These are phyloP conservation scores for Pueraria montana DNA, from an alignment of 306 rosid genomes.

Conservation along the genomic window DNA sequence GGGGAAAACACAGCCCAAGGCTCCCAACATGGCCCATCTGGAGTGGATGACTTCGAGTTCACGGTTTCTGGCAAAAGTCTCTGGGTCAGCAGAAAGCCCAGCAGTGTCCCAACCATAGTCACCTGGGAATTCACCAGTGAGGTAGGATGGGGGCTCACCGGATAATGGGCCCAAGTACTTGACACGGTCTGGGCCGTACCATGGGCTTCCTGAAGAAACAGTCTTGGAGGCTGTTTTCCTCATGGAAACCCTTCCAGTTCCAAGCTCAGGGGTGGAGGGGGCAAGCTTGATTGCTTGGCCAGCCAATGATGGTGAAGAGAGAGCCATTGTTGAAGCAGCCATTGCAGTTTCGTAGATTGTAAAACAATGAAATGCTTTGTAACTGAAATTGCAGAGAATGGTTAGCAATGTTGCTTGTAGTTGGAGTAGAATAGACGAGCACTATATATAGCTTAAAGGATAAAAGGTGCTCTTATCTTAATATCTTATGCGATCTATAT, in stretches of 20 bases:
- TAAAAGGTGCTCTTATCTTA: slow-evolving; percentile 1
- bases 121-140: slow-evolving; percentile 40
- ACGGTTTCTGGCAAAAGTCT: slow-evolving; percentile 41
- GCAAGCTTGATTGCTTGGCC: slow-evolving; percentile 37
- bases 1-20: slow-evolving; percentile 25
- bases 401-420: not conserved
- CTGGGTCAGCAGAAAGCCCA: slow-evolving; percentile 46
- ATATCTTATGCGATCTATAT: slow-evolving; percentile 33
- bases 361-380: not conserved
- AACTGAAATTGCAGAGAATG: slow-evolving; percentile 1
- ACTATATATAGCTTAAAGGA: not conserved
- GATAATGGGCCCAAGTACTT: slow-evolving; percentile 42
- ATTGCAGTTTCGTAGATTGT: slow-evolving; percentile 19
- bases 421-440: not conserved
- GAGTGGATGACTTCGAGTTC: slow-evolving; percentile 39
- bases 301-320: slow-evolving; percentile 43
- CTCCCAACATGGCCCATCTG: slow-evolving; percentile 50
- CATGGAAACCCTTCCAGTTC: slow-evolving; percentile 7
- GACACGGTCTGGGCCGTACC: slow-evolving; percentile 50
- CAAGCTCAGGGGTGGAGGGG: not conserved
- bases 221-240: slow-evolving; percentile 7
- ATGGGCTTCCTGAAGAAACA: slow-evolving; percentile 36
- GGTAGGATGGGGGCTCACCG: slow-evolving; percentile 29
- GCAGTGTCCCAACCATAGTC: slow-evolving; percentile 48
- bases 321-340: slow-evolving; percentile 48